Evolutionary conservation across 2,329 filamentous ascomycete genomes (phyloP), one percentile per base, ranked within the genome.

Genomic region (Xylaria polymorpha): DNA sequence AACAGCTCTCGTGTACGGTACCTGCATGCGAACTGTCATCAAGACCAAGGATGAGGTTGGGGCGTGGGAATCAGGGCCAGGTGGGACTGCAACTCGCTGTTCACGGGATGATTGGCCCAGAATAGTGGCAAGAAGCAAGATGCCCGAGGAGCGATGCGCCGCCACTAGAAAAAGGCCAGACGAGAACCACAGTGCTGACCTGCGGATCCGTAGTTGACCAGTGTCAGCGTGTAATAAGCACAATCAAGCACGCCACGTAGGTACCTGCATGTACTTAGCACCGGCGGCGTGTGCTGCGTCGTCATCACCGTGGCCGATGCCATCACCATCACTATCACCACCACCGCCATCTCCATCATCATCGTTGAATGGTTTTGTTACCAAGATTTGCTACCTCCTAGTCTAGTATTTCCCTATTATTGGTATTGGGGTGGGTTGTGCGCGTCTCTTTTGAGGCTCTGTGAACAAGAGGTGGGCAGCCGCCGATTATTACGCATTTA

Each of bases 401-500:
- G 8, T 22, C 29, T 37, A n/a, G n/a, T 18, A 44, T 60, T 64
- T 29, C 14, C 22, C 5, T 29, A 29, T 50, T 14, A 14, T 18
- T 18, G 46, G 46, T 18, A 25, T 48, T 20, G 20, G 44, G 29
- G 48, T 22, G 41, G 48, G 41, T 50, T 69, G 41, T 51, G 48
- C 39, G n/a, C 53, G 4, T 48, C 37, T 55, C 25, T 32, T 39
- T 59, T 66, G 69, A 66, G 69, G 69, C 69, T 68, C 69, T 64
- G 53, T 69, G 12, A 15, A 44, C 25, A 58, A 41, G 8, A 29
- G 32, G 43, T 41, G 22, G 48, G 14, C 50, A 57, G 25, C 32
- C 37, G 69, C 37, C 41, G 69, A 71, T 71, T 71, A 64, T 69
- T 71, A 71, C 69, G 62, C 61, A 46, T 55, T 71, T 61, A 8